Evolutionary conservation across 148 eudicot species (phyloP).

Genomic region (Hydrangea macrophylla): DNA sequence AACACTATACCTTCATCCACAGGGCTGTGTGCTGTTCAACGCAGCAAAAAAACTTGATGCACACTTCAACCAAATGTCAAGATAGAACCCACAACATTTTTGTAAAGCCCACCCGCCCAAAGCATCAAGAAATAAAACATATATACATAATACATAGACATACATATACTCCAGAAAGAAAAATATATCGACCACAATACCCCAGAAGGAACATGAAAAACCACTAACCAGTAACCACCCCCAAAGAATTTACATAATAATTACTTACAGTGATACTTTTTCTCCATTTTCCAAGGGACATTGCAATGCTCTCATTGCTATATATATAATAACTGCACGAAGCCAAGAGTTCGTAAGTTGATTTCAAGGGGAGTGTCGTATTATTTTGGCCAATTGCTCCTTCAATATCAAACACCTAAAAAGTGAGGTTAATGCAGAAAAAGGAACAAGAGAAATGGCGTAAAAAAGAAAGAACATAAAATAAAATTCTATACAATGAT

Average conservation of each 20-base stretch:
- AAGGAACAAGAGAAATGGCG: slow-evolving; percentile 4
- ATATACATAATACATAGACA: neutral
- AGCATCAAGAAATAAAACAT: neutral
- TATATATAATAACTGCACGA: slow-evolving; percentile 8
- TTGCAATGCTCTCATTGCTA: neutral
- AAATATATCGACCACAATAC: neutral
- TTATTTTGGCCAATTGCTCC: slow-evolving; percentile 42
- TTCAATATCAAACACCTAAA: slow-evolving; percentile 31
- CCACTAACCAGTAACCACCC: neutral
- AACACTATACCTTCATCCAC: too few species aligned
- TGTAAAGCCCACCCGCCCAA: too few species aligned
- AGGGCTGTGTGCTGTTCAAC: too few species aligned
- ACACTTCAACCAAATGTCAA: neutral
- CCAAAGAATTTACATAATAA: neutral
- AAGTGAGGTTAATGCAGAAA: slow-evolving; percentile 20
- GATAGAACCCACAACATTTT: too few species aligned
- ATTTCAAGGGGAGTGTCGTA: slow-evolving; percentile 24
- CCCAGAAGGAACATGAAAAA: neutral
- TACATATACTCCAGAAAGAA: neutral
- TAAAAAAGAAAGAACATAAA: neutral
- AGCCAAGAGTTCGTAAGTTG: slow-evolving; percentile 12
- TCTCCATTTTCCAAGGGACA: neutral
- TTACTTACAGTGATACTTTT: slow-evolving; percentile 11
- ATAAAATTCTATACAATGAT: slow-evolving; percentile 40
- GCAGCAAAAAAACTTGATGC: neutral